These are phyloP conservation scores for Ceriops decandra DNA, from an alignment of 345 rosid genomes.

Conservation along the genomic window DNA sequence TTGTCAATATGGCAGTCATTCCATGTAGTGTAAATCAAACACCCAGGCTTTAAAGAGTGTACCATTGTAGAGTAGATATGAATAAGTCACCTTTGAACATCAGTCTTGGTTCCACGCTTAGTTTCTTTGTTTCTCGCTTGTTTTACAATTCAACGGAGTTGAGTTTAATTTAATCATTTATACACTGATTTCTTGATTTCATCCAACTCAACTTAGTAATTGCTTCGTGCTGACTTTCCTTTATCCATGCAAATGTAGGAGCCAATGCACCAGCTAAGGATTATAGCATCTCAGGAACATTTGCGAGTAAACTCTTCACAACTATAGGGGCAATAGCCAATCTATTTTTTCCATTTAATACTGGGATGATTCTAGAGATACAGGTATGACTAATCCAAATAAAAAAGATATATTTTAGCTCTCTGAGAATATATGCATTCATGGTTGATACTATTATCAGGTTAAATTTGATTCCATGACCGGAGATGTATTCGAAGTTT, in stretches of 20 bases:
- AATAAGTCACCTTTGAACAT: no score
- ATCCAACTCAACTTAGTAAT: background rate
- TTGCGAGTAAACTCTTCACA: constrained; percentile 45
- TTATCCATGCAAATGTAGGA: constrained; percentile 37
- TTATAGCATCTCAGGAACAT: constrained; percentile 58
- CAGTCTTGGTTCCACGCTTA: no score
- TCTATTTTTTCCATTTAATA: constrained; percentile 85
- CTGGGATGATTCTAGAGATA: constrained; percentile 99
- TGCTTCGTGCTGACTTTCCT: background rate
- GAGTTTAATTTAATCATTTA: no score
- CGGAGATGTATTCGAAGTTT: background rate
- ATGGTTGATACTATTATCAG: background rate
- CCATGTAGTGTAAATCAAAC: background rate
- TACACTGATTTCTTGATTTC: background rate
- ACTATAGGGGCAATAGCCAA: constrained; percentile 78
- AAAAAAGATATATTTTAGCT: background rate
- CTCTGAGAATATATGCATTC: background rate
- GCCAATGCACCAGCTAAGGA: constrained; percentile 62
- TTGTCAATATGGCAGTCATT: background rate
- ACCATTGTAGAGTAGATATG: no score
- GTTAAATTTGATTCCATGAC: background rate
- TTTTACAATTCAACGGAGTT: no score
- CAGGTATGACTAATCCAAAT: constrained; percentile 33
- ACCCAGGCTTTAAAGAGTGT: no score
- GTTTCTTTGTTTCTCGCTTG: no score